Conservation (phyloP, 2,329 filamentous ascomycete genomes). For the Claviceps sp. region DNA sequence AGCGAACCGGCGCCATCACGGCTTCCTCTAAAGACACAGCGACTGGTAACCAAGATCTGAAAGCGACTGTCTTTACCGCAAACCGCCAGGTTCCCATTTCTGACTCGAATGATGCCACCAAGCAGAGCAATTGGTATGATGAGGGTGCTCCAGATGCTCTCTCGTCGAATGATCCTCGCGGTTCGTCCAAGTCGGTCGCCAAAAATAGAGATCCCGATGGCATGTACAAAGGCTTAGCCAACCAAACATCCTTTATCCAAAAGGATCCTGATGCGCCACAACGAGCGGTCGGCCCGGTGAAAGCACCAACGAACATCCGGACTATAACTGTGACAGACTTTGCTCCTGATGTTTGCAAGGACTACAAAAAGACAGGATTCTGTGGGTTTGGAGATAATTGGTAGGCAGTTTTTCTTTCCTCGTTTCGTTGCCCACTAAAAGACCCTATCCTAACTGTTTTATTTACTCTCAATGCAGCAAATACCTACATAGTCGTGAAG, state of each 20-base stretch:
- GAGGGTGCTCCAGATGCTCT: constrained; percentile 42
- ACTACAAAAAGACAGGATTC: constrained; percentile 66
- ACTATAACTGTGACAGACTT: constrained; percentile 87
- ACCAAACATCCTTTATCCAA: constrained; percentile 61
- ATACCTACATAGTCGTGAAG: constrained; percentile 61
- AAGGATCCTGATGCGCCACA: constrained; percentile 64
- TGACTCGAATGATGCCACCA: constrained; percentile 75
- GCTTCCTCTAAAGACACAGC: constrained; percentile 43
- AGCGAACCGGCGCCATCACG: constrained; percentile 52
- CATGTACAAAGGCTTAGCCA: constrained; percentile 64
- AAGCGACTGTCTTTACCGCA: constrained; percentile 42
- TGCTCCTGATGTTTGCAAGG: constrained; percentile 87
- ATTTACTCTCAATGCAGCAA: constrained; percentile 30
- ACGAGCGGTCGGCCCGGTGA: constrained; percentile 69
- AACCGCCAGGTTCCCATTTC: constrained; percentile 50
- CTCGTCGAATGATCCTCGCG: constrained; percentile 42
- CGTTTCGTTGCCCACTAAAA: neutral
- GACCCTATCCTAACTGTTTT: constrained; percentile 1
- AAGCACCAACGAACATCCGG: constrained; percentile 77
- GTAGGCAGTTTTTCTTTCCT: constrained; percentile 2
- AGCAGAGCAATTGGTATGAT: constrained; percentile 80
- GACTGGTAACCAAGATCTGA: constrained; percentile 23
- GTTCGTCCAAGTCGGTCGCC: constrained; percentile 33
- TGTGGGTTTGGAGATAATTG: constrained; percentile 31
- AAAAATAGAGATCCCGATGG: constrained; percentile 38